phyloP scores from a whole-genome alignment of 306 rosid genomes.

The Luffa acutangula region DNA sequence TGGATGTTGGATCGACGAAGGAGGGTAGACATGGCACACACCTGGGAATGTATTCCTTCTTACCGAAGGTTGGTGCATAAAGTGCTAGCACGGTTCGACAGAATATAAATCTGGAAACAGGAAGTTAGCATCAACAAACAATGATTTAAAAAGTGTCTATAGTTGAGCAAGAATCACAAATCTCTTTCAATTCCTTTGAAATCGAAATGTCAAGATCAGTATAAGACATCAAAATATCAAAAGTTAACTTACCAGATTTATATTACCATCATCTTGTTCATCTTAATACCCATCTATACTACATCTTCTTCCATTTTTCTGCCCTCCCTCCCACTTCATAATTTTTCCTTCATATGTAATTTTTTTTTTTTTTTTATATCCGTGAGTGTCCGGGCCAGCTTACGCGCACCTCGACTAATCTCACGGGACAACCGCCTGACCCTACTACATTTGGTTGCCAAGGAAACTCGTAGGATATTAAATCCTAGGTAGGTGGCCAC shows the following conservation, averaged over 20 bases:
- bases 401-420: too few relatives aligned
- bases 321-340: too few relatives aligned
- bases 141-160: background rate
- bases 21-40: constrained; percentile 64
- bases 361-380: too few relatives aligned
- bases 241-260: background rate
- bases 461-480: too few relatives aligned
- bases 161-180: background rate
- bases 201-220: background rate
- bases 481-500: too few relatives aligned
- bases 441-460: too few relatives aligned
- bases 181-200: background rate
- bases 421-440: too few relatives aligned
- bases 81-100: constrained; percentile 49
- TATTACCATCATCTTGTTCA: background rate
- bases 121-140: background rate
- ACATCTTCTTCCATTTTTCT: background rate
- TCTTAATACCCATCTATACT: background rate
- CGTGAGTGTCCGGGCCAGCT: too few relatives aligned
- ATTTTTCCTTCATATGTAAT: too few relatives aligned
- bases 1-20: constrained; percentile 23
- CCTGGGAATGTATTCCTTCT: constrained; percentile 51
- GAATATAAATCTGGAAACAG: constrained; percentile 63
- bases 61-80: constrained; percentile 44
- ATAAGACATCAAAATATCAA: background rate